A percentile compares a stretch with the other conserved stretches of the same genome.
Evolutionary conservation across 805 yeast species (phyloP).

Genomic region (Lachancea fermentati): DNA sequence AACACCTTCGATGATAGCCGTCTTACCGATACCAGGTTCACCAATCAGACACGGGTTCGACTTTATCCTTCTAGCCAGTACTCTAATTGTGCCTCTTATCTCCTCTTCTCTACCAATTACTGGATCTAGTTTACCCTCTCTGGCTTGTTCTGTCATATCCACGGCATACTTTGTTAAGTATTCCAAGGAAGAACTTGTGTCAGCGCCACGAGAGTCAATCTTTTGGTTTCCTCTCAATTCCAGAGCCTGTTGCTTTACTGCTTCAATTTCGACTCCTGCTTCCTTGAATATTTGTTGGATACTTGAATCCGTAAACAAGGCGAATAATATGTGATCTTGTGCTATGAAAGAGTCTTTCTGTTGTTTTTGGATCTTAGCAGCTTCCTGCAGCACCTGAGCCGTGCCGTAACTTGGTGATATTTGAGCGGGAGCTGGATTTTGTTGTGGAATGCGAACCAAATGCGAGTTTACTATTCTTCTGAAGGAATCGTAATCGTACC

Average conservation of each 20-base stretch:
- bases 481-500: constrained; percentile 79
- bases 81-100: constrained; percentile 90
- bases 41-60: constrained; percentile 96
- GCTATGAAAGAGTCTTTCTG: constrained; percentile 91
- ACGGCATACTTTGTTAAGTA: constrained; percentile 85
- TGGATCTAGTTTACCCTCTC: constrained; percentile 93
- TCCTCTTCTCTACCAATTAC: constrained; percentile 99
- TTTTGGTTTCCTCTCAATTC: constrained; percentile 84
- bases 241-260: constrained; percentile 70
- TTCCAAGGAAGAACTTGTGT: constrained; percentile 78
- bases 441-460: constrained; percentile 80
- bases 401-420: constrained; percentile 70
- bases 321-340: constrained; percentile 87
- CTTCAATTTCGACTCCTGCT: constrained; percentile 58
- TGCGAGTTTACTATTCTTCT: constrained; percentile 76
- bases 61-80: constrained; percentile 93
- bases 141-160: constrained; percentile 89
- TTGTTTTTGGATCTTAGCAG: constrained; percentile 70
- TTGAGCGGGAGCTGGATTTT: constrained; percentile 83
- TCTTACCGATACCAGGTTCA: constrained; percentile 99
- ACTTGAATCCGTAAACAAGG: constrained; percentile 72
- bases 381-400: constrained; percentile 66
- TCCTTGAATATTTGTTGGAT: constrained; percentile 70
- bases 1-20: constrained; percentile 96
- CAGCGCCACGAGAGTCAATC: constrained; percentile 92